A percentile compares a stretch with the other conserved stretches of the same genome.
phyloP scores from a whole-genome alignment of 192 early-diverging fungal genomes.

The Neocallimastix lanati region DNA sequence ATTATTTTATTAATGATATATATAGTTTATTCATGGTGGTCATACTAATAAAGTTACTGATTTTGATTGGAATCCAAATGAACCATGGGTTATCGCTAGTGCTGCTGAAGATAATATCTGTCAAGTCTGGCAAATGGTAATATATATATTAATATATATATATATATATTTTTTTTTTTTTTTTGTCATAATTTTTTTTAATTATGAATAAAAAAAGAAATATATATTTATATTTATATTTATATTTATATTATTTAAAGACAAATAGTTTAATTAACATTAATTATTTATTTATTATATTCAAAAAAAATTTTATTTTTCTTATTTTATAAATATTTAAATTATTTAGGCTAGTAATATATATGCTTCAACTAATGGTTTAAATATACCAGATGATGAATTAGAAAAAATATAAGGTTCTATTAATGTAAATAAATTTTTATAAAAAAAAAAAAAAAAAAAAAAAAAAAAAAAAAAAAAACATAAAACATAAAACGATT shows the following conservation, averaged over 20 bases:
- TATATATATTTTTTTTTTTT: no score
- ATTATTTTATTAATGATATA: background rate
- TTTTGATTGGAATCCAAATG: constrained; percentile 84
- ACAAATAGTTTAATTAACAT: no score
- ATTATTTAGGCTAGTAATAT: background rate
- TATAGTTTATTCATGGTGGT: constrained; percentile 88
- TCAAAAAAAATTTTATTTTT: no score
- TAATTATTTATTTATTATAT: no score
- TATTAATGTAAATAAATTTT: background rate
- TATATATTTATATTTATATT: no score
- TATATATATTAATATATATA: no score
- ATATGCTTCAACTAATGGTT: background rate
- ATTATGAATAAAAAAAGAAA: no score
- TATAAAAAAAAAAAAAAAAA: background rate
- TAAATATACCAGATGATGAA: background rate
- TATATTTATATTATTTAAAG: no score
- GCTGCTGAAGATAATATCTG: constrained; percentile 94
- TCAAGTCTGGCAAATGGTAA: constrained; percentile 97
- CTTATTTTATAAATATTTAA: no score
- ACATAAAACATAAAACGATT: no score
- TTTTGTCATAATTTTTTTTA: no score
- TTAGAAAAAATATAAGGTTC: background rate
- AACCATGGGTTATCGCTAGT: constrained; percentile 84
- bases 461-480: no score
- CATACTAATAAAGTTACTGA: constrained; percentile 94